Percentiles rank a stretch among this genome's conserved stretches.
These are phyloP conservation scores for Brettanomyces sp. DNA, from an alignment of 805 yeast genomes.

Conservation along the genomic window DNA sequence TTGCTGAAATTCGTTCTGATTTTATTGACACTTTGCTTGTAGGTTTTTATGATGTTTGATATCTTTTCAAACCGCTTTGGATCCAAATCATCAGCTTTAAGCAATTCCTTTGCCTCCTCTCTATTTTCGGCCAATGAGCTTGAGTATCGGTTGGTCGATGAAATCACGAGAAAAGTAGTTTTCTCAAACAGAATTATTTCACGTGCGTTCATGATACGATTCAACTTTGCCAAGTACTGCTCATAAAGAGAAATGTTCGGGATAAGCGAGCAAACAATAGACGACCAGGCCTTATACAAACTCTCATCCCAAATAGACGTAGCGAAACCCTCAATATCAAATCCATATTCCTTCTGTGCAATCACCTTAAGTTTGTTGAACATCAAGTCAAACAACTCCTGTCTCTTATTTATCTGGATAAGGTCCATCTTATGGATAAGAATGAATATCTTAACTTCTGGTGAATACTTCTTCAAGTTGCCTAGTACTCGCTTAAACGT, in stretches of 20 bases:
- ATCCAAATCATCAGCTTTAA: conserved; percentile 36
- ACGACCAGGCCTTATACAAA: conserved; percentile 94
- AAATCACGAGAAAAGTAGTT: conserved; percentile 80
- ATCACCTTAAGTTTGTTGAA: conserved; percentile 72
- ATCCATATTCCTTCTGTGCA: conserved; percentile 48
- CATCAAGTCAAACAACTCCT: conserved; percentile 75
- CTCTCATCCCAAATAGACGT: conserved; percentile 98
- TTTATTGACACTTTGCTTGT: conserved; percentile 85
- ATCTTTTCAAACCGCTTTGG: conserved; percentile 93
- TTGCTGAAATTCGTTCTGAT: conserved; percentile 78
- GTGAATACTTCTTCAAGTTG: conserved; percentile 75
- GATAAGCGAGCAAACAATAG: conserved; percentile 86
- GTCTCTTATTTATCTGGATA: conserved; percentile 77
- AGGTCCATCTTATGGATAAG: conserved; percentile 93
- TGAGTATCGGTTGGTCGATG: conserved; percentile 36
- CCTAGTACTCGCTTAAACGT: conserved; percentile 78
- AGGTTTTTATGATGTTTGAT: conserved; percentile 86
- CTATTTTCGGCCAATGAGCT: conserved; percentile 1
- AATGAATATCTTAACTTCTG: conserved; percentile 86
- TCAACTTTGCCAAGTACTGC: conserved; percentile 62
- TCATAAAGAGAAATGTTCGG: conserved; percentile 84
- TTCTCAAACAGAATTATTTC: conserved; percentile 89
- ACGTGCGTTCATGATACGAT: conserved; percentile 68
- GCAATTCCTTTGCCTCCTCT: conserved; percentile 7
- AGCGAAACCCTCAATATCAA: conserved; percentile 75